These are phyloP conservation scores for Oidiodendron maius DNA, from an alignment of 495 filamentous ascomycete genomes.

Conservation along the genomic window DNA sequence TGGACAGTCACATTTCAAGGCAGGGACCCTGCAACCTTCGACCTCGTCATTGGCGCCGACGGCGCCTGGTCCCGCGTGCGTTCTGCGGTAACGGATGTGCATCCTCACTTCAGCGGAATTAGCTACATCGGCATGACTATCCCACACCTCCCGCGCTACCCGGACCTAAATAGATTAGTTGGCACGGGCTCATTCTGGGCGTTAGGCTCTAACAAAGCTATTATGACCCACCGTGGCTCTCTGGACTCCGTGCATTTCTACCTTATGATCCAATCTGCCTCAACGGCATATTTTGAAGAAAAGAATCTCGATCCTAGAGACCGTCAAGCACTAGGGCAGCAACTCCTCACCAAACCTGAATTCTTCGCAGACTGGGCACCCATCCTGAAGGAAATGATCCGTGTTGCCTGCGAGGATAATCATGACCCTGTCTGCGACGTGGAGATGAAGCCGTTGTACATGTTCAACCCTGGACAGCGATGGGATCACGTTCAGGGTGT, in stretches of 20 bases:
- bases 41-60: too few species aligned
- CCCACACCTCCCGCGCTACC: slow-evolving; percentile 30
- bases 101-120: slow-evolving; percentile 32
- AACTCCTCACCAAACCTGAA: neutral
- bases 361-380: slow-evolving; percentile 6
- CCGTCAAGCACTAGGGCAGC: neutral
- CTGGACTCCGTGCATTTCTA: slow-evolving; percentile 38
- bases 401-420: slow-evolving; percentile 8
- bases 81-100: slow-evolving; percentile 20
- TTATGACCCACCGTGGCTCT: slow-evolving; percentile 40
- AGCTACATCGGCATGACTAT: slow-evolving; percentile 33
- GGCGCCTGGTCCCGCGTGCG: too few species aligned
- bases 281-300: slow-evolving; percentile 1
- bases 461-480: slow-evolving; percentile 49
- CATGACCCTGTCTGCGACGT: slow-evolving; percentile 17
- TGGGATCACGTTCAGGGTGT: too few species aligned
- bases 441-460: slow-evolving; percentile 28
- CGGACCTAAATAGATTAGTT: slow-evolving; percentile 32
- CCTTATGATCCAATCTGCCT: slow-evolving; percentile 13
- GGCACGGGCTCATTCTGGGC: slow-evolving; percentile 41
- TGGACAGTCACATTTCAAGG: neutral
- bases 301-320: neutral
- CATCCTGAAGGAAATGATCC: slow-evolving; percentile 4
- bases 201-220: slow-evolving; percentile 28
- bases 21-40: too few species aligned